Percentiles rank a stretch among this genome's conserved stretches.
These are phyloP conservation scores for Hypoxylon sp. DNA, from an alignment of 2,329 filamentous ascomycete genomes.

Conservation along the genomic window DNA sequence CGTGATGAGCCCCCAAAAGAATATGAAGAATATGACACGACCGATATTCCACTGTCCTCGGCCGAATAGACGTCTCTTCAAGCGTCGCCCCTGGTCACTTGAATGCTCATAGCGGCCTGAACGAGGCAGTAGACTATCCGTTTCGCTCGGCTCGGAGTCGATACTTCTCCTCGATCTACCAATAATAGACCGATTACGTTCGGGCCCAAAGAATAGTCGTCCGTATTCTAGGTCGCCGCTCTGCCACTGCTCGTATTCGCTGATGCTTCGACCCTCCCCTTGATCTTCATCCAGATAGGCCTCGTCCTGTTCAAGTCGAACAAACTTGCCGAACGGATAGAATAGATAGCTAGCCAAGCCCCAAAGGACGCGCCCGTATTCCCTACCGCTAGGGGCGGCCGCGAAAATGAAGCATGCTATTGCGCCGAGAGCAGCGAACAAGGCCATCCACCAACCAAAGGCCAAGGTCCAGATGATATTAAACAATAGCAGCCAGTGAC, in stretches of 20 bases:
- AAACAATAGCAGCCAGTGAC: slow-evolving; percentile 82
- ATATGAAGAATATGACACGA: slow-evolving; percentile 92
- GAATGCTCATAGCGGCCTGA: slow-evolving; percentile 59
- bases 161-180: slow-evolving; percentile 88
- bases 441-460: slow-evolving; percentile 96
- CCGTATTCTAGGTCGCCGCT: slow-evolving; percentile 96
- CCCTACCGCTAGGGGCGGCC: slow-evolving; percentile 79
- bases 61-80: slow-evolving; percentile 89
- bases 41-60: slow-evolving; percentile 96
- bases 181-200: slow-evolving; percentile 77
- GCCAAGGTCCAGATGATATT: slow-evolving; percentile 89
- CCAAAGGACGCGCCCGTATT: slow-evolving; percentile 86
- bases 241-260: slow-evolving; percentile 99
- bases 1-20: slow-evolving; percentile 93
- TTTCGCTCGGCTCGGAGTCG: slow-evolving; percentile 84
- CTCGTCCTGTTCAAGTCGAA: slow-evolving; percentile 91
- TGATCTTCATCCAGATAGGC: slow-evolving; percentile 93
- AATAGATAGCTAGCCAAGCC: slow-evolving; percentile 87
- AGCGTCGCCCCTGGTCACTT: slow-evolving; percentile 50
- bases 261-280: slow-evolving; percentile 95
- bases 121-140: slow-evolving; percentile 82
- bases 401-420: slow-evolving; percentile 80
- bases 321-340: slow-evolving; percentile 97
- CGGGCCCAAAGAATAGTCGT: slow-evolving; percentile 92
- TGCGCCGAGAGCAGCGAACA: slow-evolving; percentile 77